Conservation (phyloP, 208 protist genomes). For the Polymyxa betae region DNA sequence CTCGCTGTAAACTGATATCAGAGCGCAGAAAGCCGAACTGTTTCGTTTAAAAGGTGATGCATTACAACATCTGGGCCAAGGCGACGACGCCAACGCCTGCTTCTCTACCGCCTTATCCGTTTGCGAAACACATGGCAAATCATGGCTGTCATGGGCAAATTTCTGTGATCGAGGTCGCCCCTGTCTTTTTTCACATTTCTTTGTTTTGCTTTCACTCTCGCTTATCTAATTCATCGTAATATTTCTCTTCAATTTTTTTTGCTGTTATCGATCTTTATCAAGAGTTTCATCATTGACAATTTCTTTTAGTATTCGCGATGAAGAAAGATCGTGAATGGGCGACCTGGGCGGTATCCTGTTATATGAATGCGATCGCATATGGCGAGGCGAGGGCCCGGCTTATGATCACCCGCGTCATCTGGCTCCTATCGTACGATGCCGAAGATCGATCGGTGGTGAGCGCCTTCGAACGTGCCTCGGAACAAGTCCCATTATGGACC, state of each 20-base stretch:
- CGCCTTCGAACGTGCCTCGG: conserved; percentile 59
- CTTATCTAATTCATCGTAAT: too few relatives aligned
- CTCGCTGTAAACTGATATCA: neutral
- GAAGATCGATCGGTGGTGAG: conserved; percentile 47
- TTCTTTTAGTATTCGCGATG: conserved; percentile 33
- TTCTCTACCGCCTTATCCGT: conserved; percentile 59
- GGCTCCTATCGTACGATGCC: conserved; percentile 57
- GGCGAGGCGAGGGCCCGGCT: neutral
- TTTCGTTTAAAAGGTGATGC: conserved; percentile 63
- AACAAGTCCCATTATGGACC: conserved; percentile 63
- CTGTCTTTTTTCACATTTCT: too few relatives aligned
- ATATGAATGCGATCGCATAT: conserved; percentile 64
- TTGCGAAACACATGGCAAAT: conserved; percentile 55
- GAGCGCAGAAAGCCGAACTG: conserved; percentile 57
- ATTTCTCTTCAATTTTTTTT: too few relatives aligned
- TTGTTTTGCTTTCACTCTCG: too few relatives aligned
- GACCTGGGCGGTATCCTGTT: conserved; percentile 65
- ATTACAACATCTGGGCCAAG: conserved; percentile 63
- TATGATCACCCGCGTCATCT: conserved; percentile 63
- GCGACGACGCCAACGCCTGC: conserved; percentile 58
- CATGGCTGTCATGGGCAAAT: conserved; percentile 66
- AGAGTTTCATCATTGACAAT: neutral
- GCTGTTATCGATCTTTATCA: neutral
- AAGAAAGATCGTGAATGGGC: conserved; percentile 55
- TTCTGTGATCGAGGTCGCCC: conserved; percentile 59